These are phyloP conservation scores for Nepenthes mirabilis DNA, from an alignment of 148 eudicot genomes.

Conservation along the genomic window DNA sequence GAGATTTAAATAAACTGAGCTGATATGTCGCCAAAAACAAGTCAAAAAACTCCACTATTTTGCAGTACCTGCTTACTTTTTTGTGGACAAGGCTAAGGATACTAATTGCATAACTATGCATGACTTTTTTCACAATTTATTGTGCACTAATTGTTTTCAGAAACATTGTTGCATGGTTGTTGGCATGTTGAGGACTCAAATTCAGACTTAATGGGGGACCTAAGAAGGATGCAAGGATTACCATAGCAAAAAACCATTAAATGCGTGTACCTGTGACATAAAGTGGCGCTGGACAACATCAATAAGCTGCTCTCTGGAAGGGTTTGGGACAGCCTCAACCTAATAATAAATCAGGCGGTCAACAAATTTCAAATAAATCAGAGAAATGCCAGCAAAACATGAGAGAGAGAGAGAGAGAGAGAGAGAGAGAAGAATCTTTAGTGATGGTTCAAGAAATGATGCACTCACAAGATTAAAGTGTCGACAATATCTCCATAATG, in stretches of 20 bases:
- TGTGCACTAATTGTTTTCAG: too few relatives aligned
- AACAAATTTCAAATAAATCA: neutral
- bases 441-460: neutral
- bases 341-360: constrained; percentile 8
- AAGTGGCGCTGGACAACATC: constrained; percentile 71
- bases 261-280: constrained; percentile 40
- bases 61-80: neutral
- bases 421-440: too few relatives aligned
- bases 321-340: constrained; percentile 52
- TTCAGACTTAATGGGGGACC: too few relatives aligned
- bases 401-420: neutral
- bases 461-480: constrained; percentile 66
- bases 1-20: neutral
- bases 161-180: too few relatives aligned
- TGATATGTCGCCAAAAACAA: neutral
- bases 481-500: constrained; percentile 59
- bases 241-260: too few relatives aligned
- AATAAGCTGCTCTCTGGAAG: constrained; percentile 50
- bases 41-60: neutral
- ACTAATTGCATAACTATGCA: too few relatives aligned
- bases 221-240: too few relatives aligned
- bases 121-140: too few relatives aligned
- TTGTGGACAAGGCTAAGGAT: too few relatives aligned
- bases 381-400: neutral
- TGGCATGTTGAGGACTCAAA: too few relatives aligned